A percentile compares a stretch with the other conserved stretches of the same genome.
Conservation (phyloP, 1,284 basidiomycete genomes). For the Pyrrhoderma lamaoense region DNA sequence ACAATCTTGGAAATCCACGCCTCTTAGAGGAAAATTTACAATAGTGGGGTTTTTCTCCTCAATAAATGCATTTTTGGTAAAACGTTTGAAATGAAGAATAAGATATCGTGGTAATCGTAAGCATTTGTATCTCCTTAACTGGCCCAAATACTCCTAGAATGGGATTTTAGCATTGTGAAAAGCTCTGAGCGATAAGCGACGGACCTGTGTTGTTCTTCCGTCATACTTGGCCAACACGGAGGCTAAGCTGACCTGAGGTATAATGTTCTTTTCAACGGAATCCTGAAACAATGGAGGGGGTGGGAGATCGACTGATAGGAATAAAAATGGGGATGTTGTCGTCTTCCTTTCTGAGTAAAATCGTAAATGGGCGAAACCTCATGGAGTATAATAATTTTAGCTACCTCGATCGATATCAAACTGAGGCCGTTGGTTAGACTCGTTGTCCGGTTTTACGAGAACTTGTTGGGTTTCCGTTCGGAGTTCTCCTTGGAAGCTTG, state of each 20-base stretch:
- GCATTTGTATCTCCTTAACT: conserved; percentile 85
- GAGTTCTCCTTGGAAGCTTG: conserved; percentile 90
- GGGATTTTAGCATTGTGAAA: neutral
- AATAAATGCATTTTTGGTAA: conserved; percentile 97
- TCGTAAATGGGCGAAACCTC: conserved; percentile 14
- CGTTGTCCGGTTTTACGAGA: conserved; percentile 71
- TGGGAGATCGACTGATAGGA: conserved; percentile 92
- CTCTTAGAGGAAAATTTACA: conserved; percentile 92
- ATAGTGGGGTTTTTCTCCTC: conserved; percentile 99
- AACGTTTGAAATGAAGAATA: conserved; percentile 93
- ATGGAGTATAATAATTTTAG: conserved; percentile 17
- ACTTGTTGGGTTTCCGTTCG: conserved; percentile 93
- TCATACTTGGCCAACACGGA: conserved; percentile 95
- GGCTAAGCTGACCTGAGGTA: conserved; percentile 92
- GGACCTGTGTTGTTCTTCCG: conserved; percentile 79
- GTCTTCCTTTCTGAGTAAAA: conserved; percentile 71
- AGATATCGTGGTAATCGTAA: conserved; percentile 86
- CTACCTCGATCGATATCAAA: conserved; percentile 92
- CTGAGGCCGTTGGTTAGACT: conserved; percentile 66
- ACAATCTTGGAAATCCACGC: conserved; percentile 89
- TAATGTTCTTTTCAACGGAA: conserved; percentile 92
- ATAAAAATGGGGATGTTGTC: conserved; percentile 86
- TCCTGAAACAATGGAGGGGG: conserved; percentile 97
- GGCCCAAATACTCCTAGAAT: conserved; percentile 73
- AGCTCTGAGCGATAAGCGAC: conserved; percentile 21